These are phyloP conservation scores for Sophora flavescens DNA, from an alignment of 306 rosid genomes.

Conservation along the genomic window DNA sequence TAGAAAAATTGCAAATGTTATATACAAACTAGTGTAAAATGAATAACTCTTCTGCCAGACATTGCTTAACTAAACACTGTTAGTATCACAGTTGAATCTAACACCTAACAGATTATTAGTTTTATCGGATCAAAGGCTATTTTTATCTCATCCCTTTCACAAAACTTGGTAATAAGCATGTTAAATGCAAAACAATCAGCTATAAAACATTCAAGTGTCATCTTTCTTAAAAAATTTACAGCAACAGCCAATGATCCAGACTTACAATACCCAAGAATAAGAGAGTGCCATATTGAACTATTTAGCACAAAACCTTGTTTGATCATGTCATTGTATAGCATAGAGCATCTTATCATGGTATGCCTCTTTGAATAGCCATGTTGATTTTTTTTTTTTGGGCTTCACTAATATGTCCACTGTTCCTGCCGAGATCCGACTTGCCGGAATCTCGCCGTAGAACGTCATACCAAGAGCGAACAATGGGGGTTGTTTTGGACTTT, in stretches of 20 bases:
- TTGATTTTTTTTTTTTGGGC: conserved; percentile 72
- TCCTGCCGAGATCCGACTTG: no score
- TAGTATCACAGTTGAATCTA: background rate
- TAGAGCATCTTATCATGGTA: conserved; percentile 52
- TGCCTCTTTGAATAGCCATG: conserved; percentile 72
- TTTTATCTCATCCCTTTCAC: conserved; percentile 59
- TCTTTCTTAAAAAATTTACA: conserved; percentile 64
- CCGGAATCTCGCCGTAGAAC: no score
- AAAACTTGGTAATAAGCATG: conserved; percentile 67
- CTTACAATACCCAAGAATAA: conserved; percentile 64
- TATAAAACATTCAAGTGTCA: conserved; percentile 55
- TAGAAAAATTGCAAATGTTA: background rate
- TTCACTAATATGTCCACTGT: conserved; percentile 58
- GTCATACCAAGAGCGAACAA: no score
- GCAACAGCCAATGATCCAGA: conserved; percentile 69
- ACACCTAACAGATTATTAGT: conserved; percentile 56
- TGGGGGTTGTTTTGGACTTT: no score
- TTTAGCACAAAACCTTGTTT: conserved; percentile 56
- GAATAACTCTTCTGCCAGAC: no score
- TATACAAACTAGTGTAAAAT: conserved; percentile 44
- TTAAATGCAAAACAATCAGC: conserved; percentile 65
- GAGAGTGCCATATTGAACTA: conserved; percentile 70
- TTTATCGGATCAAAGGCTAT: conserved; percentile 61
- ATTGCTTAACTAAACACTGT: no score
- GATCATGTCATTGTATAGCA: conserved; percentile 56